Evolutionary conservation across 176 grass and related monocot genomes (phyloP).

Genomic region (Thalia dealbata): DNA sequence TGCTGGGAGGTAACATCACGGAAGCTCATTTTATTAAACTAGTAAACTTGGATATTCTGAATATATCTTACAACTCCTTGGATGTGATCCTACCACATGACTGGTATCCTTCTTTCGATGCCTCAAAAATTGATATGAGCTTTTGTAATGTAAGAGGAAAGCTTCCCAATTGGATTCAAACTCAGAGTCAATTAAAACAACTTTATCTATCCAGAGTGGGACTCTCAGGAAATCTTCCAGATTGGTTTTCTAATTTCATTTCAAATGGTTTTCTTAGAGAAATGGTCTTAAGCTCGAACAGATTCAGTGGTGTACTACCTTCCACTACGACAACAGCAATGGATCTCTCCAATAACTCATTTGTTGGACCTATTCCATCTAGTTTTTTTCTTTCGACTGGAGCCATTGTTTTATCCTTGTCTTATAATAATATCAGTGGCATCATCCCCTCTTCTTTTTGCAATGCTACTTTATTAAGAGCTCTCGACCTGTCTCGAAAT

Average conservation of each 20-base stretch:
- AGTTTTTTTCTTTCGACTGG: too few relatives aligned
- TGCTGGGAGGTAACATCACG: slow-evolving; percentile 14
- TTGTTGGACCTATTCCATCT: background rate
- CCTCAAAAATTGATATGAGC: background rate
- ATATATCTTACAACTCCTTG: slow-evolving; percentile 25
- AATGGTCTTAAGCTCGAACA: background rate
- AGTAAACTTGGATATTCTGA: slow-evolving; percentile 10
- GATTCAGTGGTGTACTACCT: background rate
- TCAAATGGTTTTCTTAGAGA: background rate
- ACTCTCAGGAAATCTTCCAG: background rate
- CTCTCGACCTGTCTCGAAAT: background rate
- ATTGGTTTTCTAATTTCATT: background rate
- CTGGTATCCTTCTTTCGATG: background rate
- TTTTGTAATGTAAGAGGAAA: background rate
- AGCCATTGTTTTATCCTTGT: background rate
- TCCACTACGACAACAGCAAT: background rate
- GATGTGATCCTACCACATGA: slow-evolving; percentile 4
- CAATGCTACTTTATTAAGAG: background rate
- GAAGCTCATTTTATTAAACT: slow-evolving; percentile 19
- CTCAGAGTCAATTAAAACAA: background rate
- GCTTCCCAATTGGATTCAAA: background rate
- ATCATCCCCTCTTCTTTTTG: background rate
- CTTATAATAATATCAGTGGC: background rate
- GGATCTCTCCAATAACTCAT: background rate
- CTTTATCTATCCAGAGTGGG: background rate